Evolutionary conservation across 1,284 basidiomycete genomes (phyloP), one percentile per base, ranked within the genome.

Genomic region (Mycosarcoma mackinlayi): DNA sequence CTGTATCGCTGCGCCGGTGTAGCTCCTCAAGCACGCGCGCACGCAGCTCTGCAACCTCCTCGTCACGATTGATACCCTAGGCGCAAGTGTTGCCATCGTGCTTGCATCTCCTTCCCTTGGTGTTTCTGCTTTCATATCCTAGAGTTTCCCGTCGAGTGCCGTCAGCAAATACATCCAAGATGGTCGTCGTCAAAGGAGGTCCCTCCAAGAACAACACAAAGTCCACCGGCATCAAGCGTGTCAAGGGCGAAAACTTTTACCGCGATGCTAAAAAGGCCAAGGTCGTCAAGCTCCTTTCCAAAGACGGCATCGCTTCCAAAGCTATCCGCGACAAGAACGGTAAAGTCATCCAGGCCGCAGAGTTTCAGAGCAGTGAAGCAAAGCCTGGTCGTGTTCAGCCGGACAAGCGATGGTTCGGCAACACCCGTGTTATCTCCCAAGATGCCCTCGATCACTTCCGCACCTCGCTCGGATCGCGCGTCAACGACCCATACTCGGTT

Each of bases 361-460:
- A 79, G 52, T 82, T 81, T 56, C 80, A 82, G 53, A 75, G 71
- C 62, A 75, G 69, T 42, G 80, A 81, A 39, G 80, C 79, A 24
- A 79, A 73, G 63, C 80, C 80, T 5, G 80, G 80, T 19, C 77
- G 80, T 35, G 80, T 82, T 14, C 79, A 81, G 64, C 80, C 79
- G 5, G 79, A 82, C 61, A 69, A 79, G 48, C 74, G 79, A 25
- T 82, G 80, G 80, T 82, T 82, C 61, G 61, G 94, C 44, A 98
- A 98, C 85, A 98, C 96, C 11, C 87, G 96, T 80, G 95, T 98
- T 50, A 98, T 99, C 82, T 75, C 69, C 6, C 80, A 82, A 50
- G 79, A 81, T 64, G 80, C 80, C 16, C 64, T 82, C 77, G 94
- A 97, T 79, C 79, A 82, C 60, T 82, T 82, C 73, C 66, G 79